Evolutionary conservation across 202 grass and related monocot species (phyloP).

Genomic region (Digitaria exilis): DNA sequence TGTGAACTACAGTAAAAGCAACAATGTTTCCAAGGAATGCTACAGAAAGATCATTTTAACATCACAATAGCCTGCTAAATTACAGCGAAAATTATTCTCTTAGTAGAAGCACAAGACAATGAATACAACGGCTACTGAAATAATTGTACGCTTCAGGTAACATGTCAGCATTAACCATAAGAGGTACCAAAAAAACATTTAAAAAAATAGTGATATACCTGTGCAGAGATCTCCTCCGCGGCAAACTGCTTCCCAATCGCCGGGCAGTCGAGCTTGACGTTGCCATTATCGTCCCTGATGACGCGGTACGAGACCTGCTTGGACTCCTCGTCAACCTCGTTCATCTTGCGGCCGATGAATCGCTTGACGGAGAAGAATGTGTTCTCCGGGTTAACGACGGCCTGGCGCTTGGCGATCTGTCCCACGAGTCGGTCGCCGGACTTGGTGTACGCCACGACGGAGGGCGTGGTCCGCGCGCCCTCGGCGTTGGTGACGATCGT

Average conservation of each 20-base stretch:
- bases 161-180: not conserved
- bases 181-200: not conserved
- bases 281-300: conserved; percentile 66
- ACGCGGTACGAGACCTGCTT: conserved; percentile 80
- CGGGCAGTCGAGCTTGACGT: conserved; percentile 72
- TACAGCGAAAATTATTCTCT: not conserved
- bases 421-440: conserved; percentile 65
- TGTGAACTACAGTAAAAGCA: not conserved
- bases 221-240: conserved; percentile 72
- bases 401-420: conserved; percentile 85
- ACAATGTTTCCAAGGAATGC: not conserved
- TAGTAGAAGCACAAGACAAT: not conserved
- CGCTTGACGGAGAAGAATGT: conserved; percentile 85
- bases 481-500: conserved; percentile 86
- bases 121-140: not conserved
- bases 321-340: conserved; percentile 75
- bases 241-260: conserved; percentile 79
- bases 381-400: conserved; percentile 80
- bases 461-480: conserved; percentile 80
- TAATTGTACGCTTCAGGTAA: not conserved
- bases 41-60: not conserved
- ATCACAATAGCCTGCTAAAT: not conserved
- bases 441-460: conserved; percentile 81
- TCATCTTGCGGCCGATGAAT: conserved; percentile 82
- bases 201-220: conserved; percentile 35